Conservation (phyloP, 768 basidiomycete species). For the Amanita pseudoporphyria region DNA sequence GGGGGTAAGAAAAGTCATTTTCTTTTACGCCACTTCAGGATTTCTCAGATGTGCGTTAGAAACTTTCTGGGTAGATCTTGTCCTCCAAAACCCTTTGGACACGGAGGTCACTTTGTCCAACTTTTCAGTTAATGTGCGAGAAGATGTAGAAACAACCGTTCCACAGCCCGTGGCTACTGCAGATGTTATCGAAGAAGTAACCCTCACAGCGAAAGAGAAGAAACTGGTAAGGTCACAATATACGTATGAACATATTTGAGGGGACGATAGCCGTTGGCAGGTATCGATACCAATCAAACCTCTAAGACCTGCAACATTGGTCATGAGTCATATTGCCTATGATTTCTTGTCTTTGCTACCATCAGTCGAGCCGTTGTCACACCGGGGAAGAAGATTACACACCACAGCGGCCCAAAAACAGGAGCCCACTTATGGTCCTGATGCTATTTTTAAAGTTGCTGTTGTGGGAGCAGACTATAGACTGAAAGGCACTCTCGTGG, state of each 20-base stretch:
- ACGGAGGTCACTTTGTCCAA: conserved; percentile 62
- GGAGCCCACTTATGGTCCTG: conserved; percentile 60
- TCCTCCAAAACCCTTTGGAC: conserved; percentile 61
- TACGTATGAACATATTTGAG: background rate
- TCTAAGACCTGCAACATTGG: conserved; percentile 39
- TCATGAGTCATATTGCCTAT: conserved; percentile 49
- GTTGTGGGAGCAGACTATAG: conserved; percentile 60
- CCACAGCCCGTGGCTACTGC: conserved; percentile 38
- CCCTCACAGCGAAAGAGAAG: conserved; percentile 52
- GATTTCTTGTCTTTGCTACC: conserved; percentile 70
- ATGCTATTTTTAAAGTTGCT: conserved; percentile 48
- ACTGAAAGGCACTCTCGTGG: conserved; percentile 46
- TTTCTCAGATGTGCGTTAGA: conserved; percentile 31
- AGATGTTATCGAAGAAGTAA: conserved; percentile 51
- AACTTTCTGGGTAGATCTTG: conserved; percentile 67
- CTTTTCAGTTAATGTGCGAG: conserved; percentile 45
- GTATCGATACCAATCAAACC: conserved; percentile 57
- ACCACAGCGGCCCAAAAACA: conserved; percentile 65
- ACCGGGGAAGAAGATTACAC: conserved; percentile 69
- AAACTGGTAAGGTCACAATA: conserved; percentile 42
- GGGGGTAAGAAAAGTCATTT: conserved; percentile 35
- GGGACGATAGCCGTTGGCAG: conserved; percentile 19
- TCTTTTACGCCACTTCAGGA: background rate
- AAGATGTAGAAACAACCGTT: conserved; percentile 21
- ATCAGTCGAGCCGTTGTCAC: conserved; percentile 51